These are phyloP conservation scores for Coemansia javaensis DNA, from an alignment of 192 early-diverging fungal genomes.

Conservation along the genomic window DNA sequence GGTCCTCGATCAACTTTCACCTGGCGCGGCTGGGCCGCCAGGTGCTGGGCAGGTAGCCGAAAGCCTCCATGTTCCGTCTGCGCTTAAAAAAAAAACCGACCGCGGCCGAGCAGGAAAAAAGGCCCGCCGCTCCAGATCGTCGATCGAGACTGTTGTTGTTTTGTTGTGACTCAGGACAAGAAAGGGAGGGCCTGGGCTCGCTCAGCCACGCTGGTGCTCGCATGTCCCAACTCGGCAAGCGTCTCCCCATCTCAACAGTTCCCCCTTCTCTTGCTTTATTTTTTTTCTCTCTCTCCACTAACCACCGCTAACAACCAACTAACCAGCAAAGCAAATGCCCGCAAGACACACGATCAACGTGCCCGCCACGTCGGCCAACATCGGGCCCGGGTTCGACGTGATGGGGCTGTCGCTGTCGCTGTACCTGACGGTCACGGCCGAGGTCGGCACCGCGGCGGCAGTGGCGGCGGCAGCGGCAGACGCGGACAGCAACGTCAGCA, in stretches of 20 bases:
- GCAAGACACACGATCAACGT: conserved; percentile 59
- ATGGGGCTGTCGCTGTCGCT: conserved; percentile 89
- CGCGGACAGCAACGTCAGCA: not conserved
- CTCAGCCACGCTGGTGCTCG: too few species aligned
- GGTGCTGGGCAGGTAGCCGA: conserved; percentile 43
- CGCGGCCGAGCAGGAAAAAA: too few species aligned
- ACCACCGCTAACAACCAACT: too few species aligned
- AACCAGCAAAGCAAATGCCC: conserved; percentile 2
- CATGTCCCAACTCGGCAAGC: too few species aligned
- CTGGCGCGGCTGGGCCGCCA: conserved; percentile 45
- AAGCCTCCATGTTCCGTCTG: too few species aligned
- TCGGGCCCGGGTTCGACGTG: conserved; percentile 97
- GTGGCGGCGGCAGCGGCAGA: not conserved
- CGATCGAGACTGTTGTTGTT: too few species aligned
- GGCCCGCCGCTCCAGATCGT: too few species aligned
- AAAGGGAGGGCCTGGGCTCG: too few species aligned
- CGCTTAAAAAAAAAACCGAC: too few species aligned
- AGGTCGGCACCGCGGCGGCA: conserved; percentile 4
- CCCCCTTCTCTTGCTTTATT: not conserved
- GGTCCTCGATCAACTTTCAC: conserved; percentile 45
- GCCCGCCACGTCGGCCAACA: conserved; percentile 96
- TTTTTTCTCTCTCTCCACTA: not conserved
- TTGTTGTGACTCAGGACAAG: too few species aligned
- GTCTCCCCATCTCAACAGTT: too few species aligned
- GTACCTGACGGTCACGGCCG: conserved; percentile 68